Evolutionary conservation across 257 asterid genomes (phyloP).

Genomic region (Solanum tarapatanum): DNA sequence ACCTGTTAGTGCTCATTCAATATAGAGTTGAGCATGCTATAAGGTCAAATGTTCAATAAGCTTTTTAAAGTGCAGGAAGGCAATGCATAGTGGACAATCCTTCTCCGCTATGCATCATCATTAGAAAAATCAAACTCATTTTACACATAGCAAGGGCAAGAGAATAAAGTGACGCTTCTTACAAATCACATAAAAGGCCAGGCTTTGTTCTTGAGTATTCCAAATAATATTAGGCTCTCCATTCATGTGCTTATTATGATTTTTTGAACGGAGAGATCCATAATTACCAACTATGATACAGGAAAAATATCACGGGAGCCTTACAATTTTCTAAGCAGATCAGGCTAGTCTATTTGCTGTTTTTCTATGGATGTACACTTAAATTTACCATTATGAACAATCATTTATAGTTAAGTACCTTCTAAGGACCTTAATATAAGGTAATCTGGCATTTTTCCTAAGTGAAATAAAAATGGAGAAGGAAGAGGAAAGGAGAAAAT

Average conservation of each 20-base stretch:
- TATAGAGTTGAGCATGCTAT: not conserved
- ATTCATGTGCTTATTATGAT: not conserved
- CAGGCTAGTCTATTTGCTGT: not conserved
- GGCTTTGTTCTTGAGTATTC: not conserved
- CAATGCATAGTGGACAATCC: not conserved
- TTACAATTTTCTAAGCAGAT: not conserved
- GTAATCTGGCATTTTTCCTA: not conserved
- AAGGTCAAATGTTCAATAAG: not conserved
- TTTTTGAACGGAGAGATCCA: not conserved
- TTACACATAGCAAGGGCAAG: not conserved
- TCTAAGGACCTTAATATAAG: not conserved
- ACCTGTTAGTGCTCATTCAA: not conserved
- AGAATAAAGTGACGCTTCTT: not conserved
- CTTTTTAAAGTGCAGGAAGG: not conserved
- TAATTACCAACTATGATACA: not conserved
- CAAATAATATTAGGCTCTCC: not conserved
- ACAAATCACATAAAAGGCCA: not conserved
- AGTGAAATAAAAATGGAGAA: not conserved
- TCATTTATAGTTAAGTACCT: not conserved
- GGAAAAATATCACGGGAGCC: not conserved
- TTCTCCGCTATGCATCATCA: not conserved
- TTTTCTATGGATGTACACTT: not conserved
- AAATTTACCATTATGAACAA: not conserved
- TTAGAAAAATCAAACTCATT: not conserved
- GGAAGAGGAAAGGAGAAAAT: not conserved